Base-by-base conservation (phyloP, 176 grass and related monocot species). In the Raddia guianensis region DNA sequence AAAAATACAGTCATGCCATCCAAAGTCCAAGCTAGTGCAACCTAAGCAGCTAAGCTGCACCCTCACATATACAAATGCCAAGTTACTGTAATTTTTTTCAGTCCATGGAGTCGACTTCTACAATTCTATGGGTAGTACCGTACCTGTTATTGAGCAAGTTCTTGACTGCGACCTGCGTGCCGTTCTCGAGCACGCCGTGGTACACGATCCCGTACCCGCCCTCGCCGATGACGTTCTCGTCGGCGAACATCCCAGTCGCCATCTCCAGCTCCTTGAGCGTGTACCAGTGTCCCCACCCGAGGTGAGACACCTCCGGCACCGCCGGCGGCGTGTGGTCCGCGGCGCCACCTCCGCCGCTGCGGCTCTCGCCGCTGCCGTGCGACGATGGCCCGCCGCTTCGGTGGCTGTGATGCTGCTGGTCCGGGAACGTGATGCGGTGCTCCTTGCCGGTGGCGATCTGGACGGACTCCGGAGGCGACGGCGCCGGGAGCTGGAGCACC, bases 111-210 rank as follows among this genome's bases (percentile, higher is more conserved):
- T 66, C 62, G 66, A 72, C 56, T 50, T 33, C 1, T 16, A 56
- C 20, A 72, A 47, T 50, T 33, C 1, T 20, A 63, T 34, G 37
- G 33, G 43, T 21, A 35, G 47, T 8, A 7, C 1, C 3, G 21
- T 86, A 98, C 95, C 90, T 98, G 87, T 98, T 94, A 75, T 98
- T 98, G 63, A 98, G 83, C 88, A 98, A 76, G 80, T 89, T 98
- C 80, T 98, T 98, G 61, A 92, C 95, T 19, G 88, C 95, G 62
- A 98, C 71, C 33, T 98, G 86, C 40, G 88, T 91, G 53, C 90
- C 88, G 55, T 93, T 83, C 14, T 95, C 90, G 73, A 94, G 83
- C 69, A 95, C 61, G 40, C 95, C 95, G 64, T 87, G 95, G 78
- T 98, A 98, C 72, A 98, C 95, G 71, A 95, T 94, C 54, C 95